A percentile compares a stretch with the other conserved stretches of the same genome.
Conservation (phyloP, 768 basidiomycete genomes). For the Lyophyllum atratum region DNA sequence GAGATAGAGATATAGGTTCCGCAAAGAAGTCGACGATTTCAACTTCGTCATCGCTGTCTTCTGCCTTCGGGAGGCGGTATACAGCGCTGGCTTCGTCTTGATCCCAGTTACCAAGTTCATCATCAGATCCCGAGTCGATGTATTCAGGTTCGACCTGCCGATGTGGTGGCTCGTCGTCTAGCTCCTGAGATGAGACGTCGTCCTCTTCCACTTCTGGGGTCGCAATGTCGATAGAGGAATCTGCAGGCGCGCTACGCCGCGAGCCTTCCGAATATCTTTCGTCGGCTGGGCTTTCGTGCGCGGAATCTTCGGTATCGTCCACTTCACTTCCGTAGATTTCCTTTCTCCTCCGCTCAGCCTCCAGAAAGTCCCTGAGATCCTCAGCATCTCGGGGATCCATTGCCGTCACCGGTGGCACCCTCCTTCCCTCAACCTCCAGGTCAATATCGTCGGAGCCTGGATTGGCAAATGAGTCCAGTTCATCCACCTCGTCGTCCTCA, state of each 20-base stretch:
- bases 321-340: slow-evolving; percentile 49
- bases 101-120: slow-evolving; percentile 40
- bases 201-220: slow-evolving; percentile 2
- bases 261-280: slow-evolving; percentile 18
- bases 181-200: background rate
- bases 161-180: background rate
- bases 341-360: slow-evolving; percentile 57
- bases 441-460: slow-evolving; percentile 30
- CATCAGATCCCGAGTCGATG: slow-evolving; percentile 25
- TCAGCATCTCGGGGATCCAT: slow-evolving; percentile 55
- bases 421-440: slow-evolving; percentile 24
- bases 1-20: slow-evolving; percentile 2
- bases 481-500: slow-evolving; percentile 57
- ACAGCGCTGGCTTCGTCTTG: slow-evolving; percentile 43
- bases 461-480: slow-evolving; percentile 54
- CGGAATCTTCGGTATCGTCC: slow-evolving; percentile 35
- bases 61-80: slow-evolving; percentile 25
- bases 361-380: slow-evolving; percentile 67
- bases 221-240: background rate
- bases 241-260: background rate
- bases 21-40: slow-evolving; percentile 30
- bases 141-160: slow-evolving; percentile 3
- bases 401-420: slow-evolving; percentile 44
- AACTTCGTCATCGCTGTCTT: slow-evolving; percentile 30
- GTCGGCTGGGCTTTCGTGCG: slow-evolving; percentile 12